Conservation (phyloP, 495 filamentous ascomycete species). For the Chaetomium cochliodes region DNA sequence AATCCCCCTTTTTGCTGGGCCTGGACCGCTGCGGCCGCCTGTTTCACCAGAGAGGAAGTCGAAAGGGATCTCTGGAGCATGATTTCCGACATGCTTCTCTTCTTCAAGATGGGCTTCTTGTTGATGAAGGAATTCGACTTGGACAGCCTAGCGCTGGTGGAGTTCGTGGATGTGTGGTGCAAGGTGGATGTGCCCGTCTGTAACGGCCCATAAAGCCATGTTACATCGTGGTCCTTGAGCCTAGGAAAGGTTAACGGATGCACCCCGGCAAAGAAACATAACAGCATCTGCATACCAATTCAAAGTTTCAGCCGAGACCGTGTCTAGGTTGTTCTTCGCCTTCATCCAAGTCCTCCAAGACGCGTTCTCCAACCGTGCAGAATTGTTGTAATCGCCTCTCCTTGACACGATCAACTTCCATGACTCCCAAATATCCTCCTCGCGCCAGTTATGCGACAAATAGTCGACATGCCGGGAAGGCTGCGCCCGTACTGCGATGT, state of each 20-base stretch:
- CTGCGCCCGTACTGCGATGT: constrained; percentile 70
- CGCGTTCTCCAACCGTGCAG: constrained; percentile 85
- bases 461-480: constrained; percentile 96
- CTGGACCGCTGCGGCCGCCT: constrained; percentile 88
- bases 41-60: constrained; percentile 85
- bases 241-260: constrained; percentile 47
- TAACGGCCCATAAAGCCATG: constrained; percentile 94
- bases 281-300: constrained; percentile 67
- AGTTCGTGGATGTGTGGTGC: constrained; percentile 52
- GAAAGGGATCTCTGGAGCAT: constrained; percentile 92
- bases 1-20: constrained; percentile 71
- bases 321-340: constrained; percentile 76
- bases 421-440: constrained; percentile 97
- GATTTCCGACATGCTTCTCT: constrained; percentile 90
- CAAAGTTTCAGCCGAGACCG: constrained; percentile 80
- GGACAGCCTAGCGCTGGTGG: constrained; percentile 57
- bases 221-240: constrained; percentile 96
- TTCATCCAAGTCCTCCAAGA: constrained; percentile 99
- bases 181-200: constrained; percentile 59
- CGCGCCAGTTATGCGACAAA: constrained; percentile 89
- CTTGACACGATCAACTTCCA: constrained; percentile 89
- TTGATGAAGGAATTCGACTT: constrained; percentile 79
- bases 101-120: constrained; percentile 93
- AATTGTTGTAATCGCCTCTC: constrained; percentile 73
- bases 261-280: constrained; percentile 12